Base-by-base conservation (phyloP, 139 green algal species). In the Pycnococcus provasolii region DNA sequence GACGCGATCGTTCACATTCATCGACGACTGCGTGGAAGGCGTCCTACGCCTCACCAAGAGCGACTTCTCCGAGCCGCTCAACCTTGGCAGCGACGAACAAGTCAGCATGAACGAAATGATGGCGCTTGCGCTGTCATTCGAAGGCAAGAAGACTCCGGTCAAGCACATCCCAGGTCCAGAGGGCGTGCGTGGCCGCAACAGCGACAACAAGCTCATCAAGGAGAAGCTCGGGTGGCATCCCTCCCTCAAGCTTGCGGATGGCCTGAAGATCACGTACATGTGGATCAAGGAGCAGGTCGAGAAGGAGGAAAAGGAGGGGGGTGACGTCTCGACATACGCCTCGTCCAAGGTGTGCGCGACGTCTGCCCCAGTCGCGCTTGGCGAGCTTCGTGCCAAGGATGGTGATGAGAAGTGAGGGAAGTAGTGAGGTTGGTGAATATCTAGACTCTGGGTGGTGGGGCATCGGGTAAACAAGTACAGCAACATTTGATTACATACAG, bases 1-100 rank as follows among this genome's bases (percentile, higher is more conserved):
- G 69, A 97, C 92, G 4, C 88, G 92, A 66, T 92, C 81, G 70
- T 99, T 99, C 85, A 98, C 93, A 42, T 99, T 93, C 85, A 98
- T 99, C 75, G 94, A 99, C 75, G 94, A 99, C 75, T 99, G 94
- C 73, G 94, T 99, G 63, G 94, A 99, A 81, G 94, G 94, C 67
- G 91, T 99, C 62, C 82, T 98, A 70, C 42, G 70, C 67, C 89
- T 99, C 76, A 97, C 91, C 66, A 96, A 96, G 84, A 89, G 75
- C 39, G 91, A 99, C 76, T 97, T 90, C 87, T 68, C 76, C 42
- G 86, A 97, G 84, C 93, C 93, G 0, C 79, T 98, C 52, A 99
- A 99, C 83, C 80, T 99, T 68, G 94, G 94, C 67, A 89, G 71
- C 68, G 82, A 79, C 65, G 93, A 99, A 80, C 96, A 96, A 88